A percentile compares a stretch with the other conserved stretches of the same genome.
phyloP scores from a whole-genome alignment of 345 rosid species.

The Dovyalis caffra region DNA sequence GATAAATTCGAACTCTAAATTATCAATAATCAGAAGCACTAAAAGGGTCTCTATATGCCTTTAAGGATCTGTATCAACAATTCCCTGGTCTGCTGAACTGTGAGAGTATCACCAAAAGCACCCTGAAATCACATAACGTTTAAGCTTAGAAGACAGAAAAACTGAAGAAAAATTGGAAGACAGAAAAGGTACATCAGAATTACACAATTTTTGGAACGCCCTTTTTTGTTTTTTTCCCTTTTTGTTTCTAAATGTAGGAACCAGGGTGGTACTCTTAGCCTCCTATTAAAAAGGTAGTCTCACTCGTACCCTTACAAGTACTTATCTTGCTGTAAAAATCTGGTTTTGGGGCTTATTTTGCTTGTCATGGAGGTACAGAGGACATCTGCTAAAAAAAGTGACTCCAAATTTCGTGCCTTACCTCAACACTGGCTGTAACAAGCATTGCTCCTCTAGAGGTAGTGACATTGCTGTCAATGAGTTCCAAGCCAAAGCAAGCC shows the following conservation, averaged over 20 bases:
- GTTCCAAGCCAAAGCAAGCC: slow-evolving; percentile 50
- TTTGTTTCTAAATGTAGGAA: not conserved
- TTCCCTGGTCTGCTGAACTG: slow-evolving; percentile 30
- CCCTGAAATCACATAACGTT: slow-evolving; percentile 34
- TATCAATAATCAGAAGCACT: not conserved
- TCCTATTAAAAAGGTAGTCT: too few species aligned
- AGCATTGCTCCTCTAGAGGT: slow-evolving; percentile 54
- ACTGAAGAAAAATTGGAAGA: not conserved
- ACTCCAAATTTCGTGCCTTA: not conserved
- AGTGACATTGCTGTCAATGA: slow-evolving; percentile 54
- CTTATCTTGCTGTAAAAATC: too few species aligned
- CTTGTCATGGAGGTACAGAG: too few species aligned
- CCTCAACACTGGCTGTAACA: slow-evolving; percentile 55
- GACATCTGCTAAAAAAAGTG: not conserved
- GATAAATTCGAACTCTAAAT: not conserved
- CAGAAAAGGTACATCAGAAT: not conserved
- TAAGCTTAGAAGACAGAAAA: not conserved
- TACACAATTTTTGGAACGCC: not conserved
- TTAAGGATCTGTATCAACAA: slow-evolving; percentile 42
- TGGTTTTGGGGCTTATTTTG: too few species aligned
- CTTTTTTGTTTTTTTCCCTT: not conserved
- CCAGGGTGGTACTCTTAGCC: not conserved
- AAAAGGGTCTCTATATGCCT: slow-evolving; percentile 20
- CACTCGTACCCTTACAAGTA: too few species aligned
- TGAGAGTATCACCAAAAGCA: slow-evolving; percentile 23